Percentiles rank a stretch among this genome's conserved stretches.
Conservation (phyloP, 768 basidiomycete genomes). For the Phaeotremella skinneri region DNA sequence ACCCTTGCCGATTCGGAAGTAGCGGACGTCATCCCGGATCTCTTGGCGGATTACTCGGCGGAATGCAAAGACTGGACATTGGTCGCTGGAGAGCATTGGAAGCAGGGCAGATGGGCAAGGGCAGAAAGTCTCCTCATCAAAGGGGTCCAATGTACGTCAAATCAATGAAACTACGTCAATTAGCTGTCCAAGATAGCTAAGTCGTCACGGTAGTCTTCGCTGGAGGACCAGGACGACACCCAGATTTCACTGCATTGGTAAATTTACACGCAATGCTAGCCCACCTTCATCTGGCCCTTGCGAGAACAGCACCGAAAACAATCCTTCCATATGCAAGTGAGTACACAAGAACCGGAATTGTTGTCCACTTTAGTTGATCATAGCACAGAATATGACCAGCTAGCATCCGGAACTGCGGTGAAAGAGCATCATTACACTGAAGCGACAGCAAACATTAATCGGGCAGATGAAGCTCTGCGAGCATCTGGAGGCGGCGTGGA, state of each 20-base stretch:
- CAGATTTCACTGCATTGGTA: slow-evolving; percentile 56
- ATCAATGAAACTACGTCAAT: background rate
- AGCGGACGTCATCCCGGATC: slow-evolving; percentile 54
- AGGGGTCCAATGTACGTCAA: slow-evolving; percentile 54
- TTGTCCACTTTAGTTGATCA: slow-evolving; percentile 2
- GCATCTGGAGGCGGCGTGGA: slow-evolving; percentile 68
- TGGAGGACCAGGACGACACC: slow-evolving; percentile 53
- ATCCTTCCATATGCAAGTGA: slow-evolving; percentile 70
- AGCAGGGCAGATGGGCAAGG: slow-evolving; percentile 67
- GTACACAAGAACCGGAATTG: slow-evolving; percentile 46
- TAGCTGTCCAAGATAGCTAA: slow-evolving; percentile 6
- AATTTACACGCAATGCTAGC: slow-evolving; percentile 79
- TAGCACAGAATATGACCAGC: slow-evolving; percentile 43
- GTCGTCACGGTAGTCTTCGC: slow-evolving; percentile 21
- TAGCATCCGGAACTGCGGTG: slow-evolving; percentile 23
- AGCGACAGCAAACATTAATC: slow-evolving; percentile 59
- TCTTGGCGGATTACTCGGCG: slow-evolving; percentile 57
- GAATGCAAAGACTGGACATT: slow-evolving; percentile 50
- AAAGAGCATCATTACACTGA: slow-evolving; percentile 52
- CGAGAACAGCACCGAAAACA: slow-evolving; percentile 78
- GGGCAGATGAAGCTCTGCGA: slow-evolving; percentile 50
- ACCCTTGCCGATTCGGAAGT: slow-evolving; percentile 73
- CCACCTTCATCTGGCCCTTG: slow-evolving; percentile 75
- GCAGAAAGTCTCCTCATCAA: slow-evolving; percentile 72
- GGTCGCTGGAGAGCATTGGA: slow-evolving; percentile 83